Percentiles rank a stretch among this genome's conserved stretches.
These are phyloP conservation scores for Dactylellina sp. DNA, from an alignment of 2,329 filamentous ascomycete species.

Conservation along the genomic window DNA sequence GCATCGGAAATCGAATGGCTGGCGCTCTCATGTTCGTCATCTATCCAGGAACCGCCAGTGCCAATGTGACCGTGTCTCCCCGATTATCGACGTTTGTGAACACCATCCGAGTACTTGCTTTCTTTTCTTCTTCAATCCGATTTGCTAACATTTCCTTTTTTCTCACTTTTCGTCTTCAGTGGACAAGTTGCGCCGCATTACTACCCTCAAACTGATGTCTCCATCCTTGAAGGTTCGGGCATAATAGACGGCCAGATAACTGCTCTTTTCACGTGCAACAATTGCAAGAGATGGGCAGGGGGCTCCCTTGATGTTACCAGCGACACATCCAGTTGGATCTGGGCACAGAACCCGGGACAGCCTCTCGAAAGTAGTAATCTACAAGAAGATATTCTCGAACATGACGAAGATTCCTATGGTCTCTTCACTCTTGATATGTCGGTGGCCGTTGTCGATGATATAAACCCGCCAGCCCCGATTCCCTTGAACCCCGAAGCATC, in stretches of 20 bases:
- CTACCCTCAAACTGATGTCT: conserved; percentile 52
- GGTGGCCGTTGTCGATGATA: conserved; percentile 64
- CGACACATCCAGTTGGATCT: conserved; percentile 67
- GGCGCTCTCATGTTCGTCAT: conserved; percentile 66
- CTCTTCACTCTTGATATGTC: conserved; percentile 68
- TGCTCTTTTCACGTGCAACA: conserved; percentile 63
- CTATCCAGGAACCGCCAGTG: conserved; percentile 63
- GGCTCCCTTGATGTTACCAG: conserved; percentile 66
- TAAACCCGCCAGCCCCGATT: conserved; percentile 61
- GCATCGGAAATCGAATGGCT: conserved; percentile 65
- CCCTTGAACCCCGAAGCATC: conserved; percentile 45
- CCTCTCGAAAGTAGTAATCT: conserved; percentile 66
- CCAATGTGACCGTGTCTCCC: conserved; percentile 61
- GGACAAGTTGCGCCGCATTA: conserved; percentile 49
- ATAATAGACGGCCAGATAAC: conserved; percentile 58
- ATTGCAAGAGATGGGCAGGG: conserved; percentile 68
- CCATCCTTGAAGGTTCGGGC: conserved; percentile 58
- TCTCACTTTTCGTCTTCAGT: conserved; percentile 11
- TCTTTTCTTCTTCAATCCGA: background rate
- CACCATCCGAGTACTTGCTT: background rate
- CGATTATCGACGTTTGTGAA: conserved; percentile 38
- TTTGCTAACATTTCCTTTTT: conserved; percentile 3
- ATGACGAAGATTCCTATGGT: conserved; percentile 65
- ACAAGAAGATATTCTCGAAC: conserved; percentile 65
- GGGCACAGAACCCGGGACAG: conserved; percentile 68